Percentiles rank a stretch among this genome's conserved stretches.
Evolutionary conservation across 208 protist species (phyloP).

Genomic region (Trypanosoma vivax): DNA sequence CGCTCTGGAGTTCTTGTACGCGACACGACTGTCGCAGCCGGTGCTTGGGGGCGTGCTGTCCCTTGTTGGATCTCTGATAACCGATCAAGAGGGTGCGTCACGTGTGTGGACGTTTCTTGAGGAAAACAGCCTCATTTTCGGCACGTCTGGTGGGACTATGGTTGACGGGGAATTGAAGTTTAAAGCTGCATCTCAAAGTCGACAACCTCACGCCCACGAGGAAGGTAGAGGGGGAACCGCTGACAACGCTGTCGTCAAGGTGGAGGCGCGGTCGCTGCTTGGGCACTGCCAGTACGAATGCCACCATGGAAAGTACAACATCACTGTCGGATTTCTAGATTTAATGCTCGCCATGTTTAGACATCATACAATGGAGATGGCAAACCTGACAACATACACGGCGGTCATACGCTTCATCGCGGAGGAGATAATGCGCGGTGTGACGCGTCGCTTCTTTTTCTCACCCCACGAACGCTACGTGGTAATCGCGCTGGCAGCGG

Average conservation of each 20-base stretch:
- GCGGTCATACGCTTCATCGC: constrained; percentile 68
- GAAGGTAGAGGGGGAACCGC: not conserved
- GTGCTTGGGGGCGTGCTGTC: constrained; percentile 74
- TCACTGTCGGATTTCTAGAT: constrained; percentile 75
- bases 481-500: constrained; percentile 61
- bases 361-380: constrained; percentile 36
- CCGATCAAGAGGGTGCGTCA: constrained; percentile 41
- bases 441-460: constrained; percentile 47
- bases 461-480: constrained; percentile 52
- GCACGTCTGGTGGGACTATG: not conserved
- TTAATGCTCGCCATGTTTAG: constrained; percentile 67
- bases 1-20: constrained; percentile 59
- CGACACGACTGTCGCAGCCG: constrained; percentile 43
- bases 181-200: not conserved
- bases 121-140: constrained; percentile 36
- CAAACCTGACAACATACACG: constrained; percentile 40
- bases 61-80: constrained; percentile 63
- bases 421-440: constrained; percentile 66
- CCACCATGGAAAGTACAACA: constrained; percentile 55
- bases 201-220: not conserved
- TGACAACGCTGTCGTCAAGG: not conserved
- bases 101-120: constrained; percentile 59
- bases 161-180: not conserved
- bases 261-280: constrained; percentile 50
- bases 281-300: constrained; percentile 77